Conservation (phyloP, 768 basidiomycete species). For the Mycena galericulata region DNA sequence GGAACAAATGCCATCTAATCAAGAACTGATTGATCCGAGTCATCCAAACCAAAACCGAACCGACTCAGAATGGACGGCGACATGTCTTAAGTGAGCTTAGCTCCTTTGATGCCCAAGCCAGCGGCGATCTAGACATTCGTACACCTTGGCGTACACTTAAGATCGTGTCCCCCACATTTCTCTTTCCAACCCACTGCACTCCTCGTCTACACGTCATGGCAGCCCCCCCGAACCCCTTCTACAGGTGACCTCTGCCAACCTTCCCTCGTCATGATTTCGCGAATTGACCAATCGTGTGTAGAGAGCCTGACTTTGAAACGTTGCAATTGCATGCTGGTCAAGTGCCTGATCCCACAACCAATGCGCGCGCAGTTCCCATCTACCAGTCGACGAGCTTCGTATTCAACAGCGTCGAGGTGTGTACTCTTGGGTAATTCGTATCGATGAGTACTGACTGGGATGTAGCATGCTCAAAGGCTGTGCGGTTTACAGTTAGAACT, state of each 20-base stretch:
- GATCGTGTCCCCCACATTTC: no score
- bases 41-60: no score
- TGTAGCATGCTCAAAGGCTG: constrained; percentile 16
- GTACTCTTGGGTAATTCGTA: neutral
- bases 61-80: no score
- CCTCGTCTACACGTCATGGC: constrained; percentile 5
- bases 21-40: no score
- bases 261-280: neutral
- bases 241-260: no score
- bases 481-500: constrained; percentile 1
- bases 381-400: constrained; percentile 68
- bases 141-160: no score
- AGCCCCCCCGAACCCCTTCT: constrained; percentile 22
- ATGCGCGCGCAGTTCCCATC: constrained; percentile 74
- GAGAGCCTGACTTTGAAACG: constrained; percentile 69
- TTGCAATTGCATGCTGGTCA: constrained; percentile 74
- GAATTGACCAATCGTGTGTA: constrained; percentile 5
- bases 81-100: no score
- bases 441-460: neutral
- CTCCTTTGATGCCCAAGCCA: no score
- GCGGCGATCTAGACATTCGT: no score
- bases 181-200: neutral
- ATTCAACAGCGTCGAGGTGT: constrained; percentile 65
- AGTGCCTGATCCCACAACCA: constrained; percentile 61
- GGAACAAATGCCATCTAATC: no score